Conservation (phyloP, 805 yeast species). For the Candida bentonensis region DNA sequence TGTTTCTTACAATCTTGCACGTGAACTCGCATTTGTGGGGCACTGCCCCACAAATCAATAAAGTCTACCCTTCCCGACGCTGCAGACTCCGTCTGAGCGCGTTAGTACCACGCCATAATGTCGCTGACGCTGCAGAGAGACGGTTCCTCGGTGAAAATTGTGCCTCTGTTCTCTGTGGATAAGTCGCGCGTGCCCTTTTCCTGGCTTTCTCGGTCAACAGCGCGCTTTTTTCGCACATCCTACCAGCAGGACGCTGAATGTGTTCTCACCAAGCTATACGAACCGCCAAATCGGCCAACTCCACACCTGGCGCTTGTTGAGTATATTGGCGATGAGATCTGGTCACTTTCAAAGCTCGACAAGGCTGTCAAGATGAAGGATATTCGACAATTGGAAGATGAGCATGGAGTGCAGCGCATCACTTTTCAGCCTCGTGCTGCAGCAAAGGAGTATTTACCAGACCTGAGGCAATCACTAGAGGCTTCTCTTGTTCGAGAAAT, state of each 20-base stretch:
- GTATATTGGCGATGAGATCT: background rate
- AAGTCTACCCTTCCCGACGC: too few species aligned
- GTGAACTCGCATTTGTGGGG: too few species aligned
- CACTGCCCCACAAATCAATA: too few species aligned
- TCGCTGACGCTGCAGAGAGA: background rate
- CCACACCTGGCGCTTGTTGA: background rate
- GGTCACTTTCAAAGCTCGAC: constrained; percentile 1
- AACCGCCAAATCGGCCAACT: background rate
- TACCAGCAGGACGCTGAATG: background rate
- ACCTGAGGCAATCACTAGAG: background rate
- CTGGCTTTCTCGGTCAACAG: background rate
- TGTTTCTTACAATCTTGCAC: too few species aligned
- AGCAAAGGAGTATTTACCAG: background rate
- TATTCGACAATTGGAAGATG: background rate
- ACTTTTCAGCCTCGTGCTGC: background rate
- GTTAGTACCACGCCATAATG: too few species aligned
- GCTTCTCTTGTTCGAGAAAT: background rate
- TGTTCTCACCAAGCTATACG: background rate
- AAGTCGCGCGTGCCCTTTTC: background rate
- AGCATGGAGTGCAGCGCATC: background rate
- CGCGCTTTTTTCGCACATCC: background rate
- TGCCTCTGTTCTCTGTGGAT: background rate
- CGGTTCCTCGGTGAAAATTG: background rate
- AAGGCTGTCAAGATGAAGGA: background rate
- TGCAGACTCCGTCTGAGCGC: too few species aligned